Evolutionary conservation across 495 filamentous ascomycete genomes (phyloP), one percentile per base, ranked within the genome.

Genomic region (Bacidia gigantensis): DNA sequence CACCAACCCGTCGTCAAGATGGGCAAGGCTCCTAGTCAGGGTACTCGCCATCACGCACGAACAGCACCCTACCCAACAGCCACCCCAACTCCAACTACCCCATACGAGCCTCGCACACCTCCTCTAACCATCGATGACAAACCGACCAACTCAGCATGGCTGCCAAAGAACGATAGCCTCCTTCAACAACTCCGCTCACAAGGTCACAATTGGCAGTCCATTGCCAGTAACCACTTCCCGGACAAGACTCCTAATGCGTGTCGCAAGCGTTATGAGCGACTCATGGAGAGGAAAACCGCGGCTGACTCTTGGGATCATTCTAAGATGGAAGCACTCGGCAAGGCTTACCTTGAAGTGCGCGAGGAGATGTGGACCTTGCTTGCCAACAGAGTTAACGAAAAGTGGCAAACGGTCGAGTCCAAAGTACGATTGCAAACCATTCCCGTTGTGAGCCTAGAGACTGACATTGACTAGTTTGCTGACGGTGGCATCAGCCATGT

Each of bases 191-290:
- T 81, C 23, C 74, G 84, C 32, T 74, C 78, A 7, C 70, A 74
- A 63, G 78, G 79, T 44, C 75, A 81, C 58, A 84, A 84, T 61
- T 88, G 84, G 84, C 72, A 73, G 45, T 77, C 81, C 46, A 87
- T 88, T 58, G 78, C 83, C 51, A 69, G 69, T 51, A 72, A 71
- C 45, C 75, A 81, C 62, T 88, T 88, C 61, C 82, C 81, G 2
- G 67, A 64, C 58, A 88, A 87, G 68, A 82, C 83, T 3, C 73
- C 81, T 26, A 88, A 88, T 64, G 83, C 84, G 24, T 88, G 84
- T 66, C 81, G 84, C 14, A 88, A 88, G 62, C 72, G 84, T 40
- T 81, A 87, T 60, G 84, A 87, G 65, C 68, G 84, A 20, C 65
- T 87, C 53, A 79, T 87, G 75, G 82, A 84, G 63, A 72, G 76